Base-by-base conservation (phyloP, 163 green algal species). In the Scenedesmus sp. region DNA sequence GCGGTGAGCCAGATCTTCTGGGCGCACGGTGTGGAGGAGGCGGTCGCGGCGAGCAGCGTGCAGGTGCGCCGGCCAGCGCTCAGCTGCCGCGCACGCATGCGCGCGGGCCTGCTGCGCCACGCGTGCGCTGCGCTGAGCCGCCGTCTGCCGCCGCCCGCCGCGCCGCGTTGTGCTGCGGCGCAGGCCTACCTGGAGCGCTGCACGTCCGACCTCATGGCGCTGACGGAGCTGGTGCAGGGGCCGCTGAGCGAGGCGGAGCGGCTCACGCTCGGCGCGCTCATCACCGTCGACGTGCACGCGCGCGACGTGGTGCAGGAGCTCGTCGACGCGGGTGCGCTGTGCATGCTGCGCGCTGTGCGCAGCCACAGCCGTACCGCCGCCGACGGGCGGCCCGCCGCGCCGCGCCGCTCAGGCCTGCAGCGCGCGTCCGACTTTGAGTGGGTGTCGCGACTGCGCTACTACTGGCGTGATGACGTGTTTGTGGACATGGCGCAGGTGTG, bases 271-370 rank as follows among this genome's bases (percentile, higher is more conserved):
- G 74, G 69, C 22, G 90, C 91, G 26, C 84, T 95, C 18, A 91
- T 95, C 64, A 89, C 94, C 29, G 85, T 95, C 44, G 92, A 96
- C 71, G 92, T 96, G 75, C 92, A 96, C 70, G 90, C 92, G 29
- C 60, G 92, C 29, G 92, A 96, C 70, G 87, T 94, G 39, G 85
- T 96, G 60, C 82, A 91, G 53, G 77, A 81, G 70, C 78, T 84
- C 60, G 60, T 70, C 17, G 78, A 80, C 42, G 78, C 78, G 54
- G 78, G 78, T 80, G 67, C 29, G 63, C 33, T 33, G 24, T 34
- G 17, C 50, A 58, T 50, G 1, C 28, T 64, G 20, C 20, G 39
- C 6, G 39, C 7, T 47, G 39, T 10, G 7, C 6, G 39, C 39
- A 47, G 7, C 10, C 7, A 47, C 39, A 47, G 39, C 39, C 39